phyloP scores from a whole-genome alignment of 305 asterid species.

The Fraxinus latifolia region DNA sequence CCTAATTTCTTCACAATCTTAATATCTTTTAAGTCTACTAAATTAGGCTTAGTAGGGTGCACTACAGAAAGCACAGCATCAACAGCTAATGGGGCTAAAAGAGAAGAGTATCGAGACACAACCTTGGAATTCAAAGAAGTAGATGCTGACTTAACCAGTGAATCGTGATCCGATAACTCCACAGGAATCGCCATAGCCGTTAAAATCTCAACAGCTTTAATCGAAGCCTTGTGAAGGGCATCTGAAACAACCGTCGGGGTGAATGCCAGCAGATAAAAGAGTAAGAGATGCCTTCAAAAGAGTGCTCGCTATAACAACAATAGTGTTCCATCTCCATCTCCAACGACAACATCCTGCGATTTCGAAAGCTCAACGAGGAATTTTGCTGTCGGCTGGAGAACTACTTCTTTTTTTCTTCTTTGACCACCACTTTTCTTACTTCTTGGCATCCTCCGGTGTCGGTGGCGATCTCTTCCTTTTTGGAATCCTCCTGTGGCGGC shows the following conservation, averaged over 20 bases:
- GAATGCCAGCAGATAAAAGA: slow-evolving; percentile 51
- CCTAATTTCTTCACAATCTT: background rate
- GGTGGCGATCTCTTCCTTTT: no score
- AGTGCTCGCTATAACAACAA: slow-evolving; percentile 1
- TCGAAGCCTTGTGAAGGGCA: background rate
- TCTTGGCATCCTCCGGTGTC: no score
- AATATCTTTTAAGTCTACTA: background rate
- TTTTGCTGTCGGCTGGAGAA: no score
- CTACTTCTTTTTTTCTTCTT: no score
- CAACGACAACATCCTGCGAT: no score
- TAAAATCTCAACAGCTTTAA: background rate
- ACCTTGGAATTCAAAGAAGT: slow-evolving; percentile 87
- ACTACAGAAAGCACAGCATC: background rate
- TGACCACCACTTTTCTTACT: no score
- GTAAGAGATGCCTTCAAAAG: slow-evolving; percentile 59
- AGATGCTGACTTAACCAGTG: slow-evolving; percentile 37
- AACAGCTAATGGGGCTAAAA: slow-evolving; percentile 13
- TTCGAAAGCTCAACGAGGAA: no score
- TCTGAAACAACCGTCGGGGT: background rate
- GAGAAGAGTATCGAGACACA: slow-evolving; percentile 84
- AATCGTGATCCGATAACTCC: background rate
- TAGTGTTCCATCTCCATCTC: no score
- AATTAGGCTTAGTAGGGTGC: background rate
- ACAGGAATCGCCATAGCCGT: background rate
- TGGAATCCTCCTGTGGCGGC: no score